Percentiles rank a stretch among this genome's conserved stretches.
These are phyloP conservation scores for Pezicula carpinea DNA, from an alignment of 2,329 filamentous ascomycete species.

Conservation along the genomic window DNA sequence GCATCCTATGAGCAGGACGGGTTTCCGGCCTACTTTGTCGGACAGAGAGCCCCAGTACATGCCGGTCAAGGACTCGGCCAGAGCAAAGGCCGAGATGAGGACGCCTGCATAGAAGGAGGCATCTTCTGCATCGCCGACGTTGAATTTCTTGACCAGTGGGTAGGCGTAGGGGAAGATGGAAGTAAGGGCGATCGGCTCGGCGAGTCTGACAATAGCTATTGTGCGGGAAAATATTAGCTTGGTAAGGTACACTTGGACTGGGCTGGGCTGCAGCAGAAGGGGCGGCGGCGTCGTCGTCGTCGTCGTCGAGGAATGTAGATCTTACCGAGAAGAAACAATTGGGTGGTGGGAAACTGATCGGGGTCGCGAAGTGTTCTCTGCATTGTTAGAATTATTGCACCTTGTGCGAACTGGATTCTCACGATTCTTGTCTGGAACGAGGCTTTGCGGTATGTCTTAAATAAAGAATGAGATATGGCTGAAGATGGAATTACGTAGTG, in stretches of 20 bases:
- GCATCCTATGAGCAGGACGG: constrained; percentile 76
- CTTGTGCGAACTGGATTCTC: constrained; percentile 14
- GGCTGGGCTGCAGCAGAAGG: neutral
- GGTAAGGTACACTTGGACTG: too few relatives aligned
- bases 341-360: constrained; percentile 73
- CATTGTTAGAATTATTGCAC: constrained; percentile 23
- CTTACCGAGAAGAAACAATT: constrained; percentile 81
- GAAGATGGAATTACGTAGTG: neutral
- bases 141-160: constrained; percentile 73
- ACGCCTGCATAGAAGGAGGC: constrained; percentile 85
- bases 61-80: constrained; percentile 77
- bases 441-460: neutral
- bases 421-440: constrained; percentile 8
- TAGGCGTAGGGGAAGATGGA: constrained; percentile 92
- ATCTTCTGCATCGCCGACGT: constrained; percentile 67
- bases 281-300: too few relatives aligned
- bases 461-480: neutral
- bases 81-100: constrained; percentile 80
- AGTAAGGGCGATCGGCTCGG: constrained; percentile 87
- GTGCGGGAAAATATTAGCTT: constrained; percentile 9
- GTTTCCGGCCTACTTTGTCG: constrained; percentile 79
- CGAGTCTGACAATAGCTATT: constrained; percentile 82
- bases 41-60: constrained; percentile 86
- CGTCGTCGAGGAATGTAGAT: constrained; percentile 10
- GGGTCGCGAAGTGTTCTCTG: constrained; percentile 46